A percentile compares a stretch with the other conserved stretches of the same genome.
phyloP scores from a whole-genome alignment of 1,139 yeast species.

The Meyerozyma athensensis region DNA sequence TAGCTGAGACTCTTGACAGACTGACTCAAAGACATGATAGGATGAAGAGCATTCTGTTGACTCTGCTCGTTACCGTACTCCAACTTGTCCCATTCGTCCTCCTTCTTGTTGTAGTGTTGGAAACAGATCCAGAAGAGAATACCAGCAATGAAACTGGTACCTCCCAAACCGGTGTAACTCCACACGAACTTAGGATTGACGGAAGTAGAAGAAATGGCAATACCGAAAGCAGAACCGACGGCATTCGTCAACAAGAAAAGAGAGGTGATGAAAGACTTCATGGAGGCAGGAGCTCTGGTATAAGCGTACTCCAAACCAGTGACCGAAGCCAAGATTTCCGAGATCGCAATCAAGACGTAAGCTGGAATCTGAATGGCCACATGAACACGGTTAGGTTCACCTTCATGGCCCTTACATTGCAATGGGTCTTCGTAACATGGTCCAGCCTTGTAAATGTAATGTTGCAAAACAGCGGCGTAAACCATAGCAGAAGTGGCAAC shows the following conservation, averaged over 20 bases:
- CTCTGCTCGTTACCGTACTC: slow-evolving; percentile 30
- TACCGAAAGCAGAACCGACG: slow-evolving; percentile 67
- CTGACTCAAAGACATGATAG: slow-evolving; percentile 12
- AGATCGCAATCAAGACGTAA: slow-evolving; percentile 54
- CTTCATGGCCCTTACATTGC: slow-evolving; percentile 14
- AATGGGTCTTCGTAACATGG: slow-evolving; percentile 69
- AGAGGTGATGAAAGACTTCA: slow-evolving; percentile 64
- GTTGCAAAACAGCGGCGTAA: slow-evolving; percentile 79
- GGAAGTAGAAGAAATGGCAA: slow-evolving; percentile 63
- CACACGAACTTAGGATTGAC: slow-evolving; percentile 65
- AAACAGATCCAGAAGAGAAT: slow-evolving; percentile 57
- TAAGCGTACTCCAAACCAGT: slow-evolving; percentile 69
- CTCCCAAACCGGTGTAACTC: slow-evolving; percentile 61
- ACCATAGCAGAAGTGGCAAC: slow-evolving; percentile 68
- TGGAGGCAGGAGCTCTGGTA: slow-evolving; percentile 61
- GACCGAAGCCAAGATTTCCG: slow-evolving; percentile 62
- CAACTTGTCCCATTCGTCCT: slow-evolving; percentile 57
- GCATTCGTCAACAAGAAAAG: slow-evolving; percentile 60
- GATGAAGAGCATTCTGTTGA: slow-evolving; percentile 14
- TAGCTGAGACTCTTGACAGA: slow-evolving; percentile 14
- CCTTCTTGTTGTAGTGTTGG: slow-evolving; percentile 51
- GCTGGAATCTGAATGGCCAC: slow-evolving; percentile 65
- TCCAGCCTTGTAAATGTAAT: slow-evolving; percentile 63
- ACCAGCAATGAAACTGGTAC: slow-evolving; percentile 58
- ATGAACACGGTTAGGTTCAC: slow-evolving; percentile 49